phyloP scores from a whole-genome alignment of 805 yeast species.

The Spathaspora hagerdaliae region DNA sequence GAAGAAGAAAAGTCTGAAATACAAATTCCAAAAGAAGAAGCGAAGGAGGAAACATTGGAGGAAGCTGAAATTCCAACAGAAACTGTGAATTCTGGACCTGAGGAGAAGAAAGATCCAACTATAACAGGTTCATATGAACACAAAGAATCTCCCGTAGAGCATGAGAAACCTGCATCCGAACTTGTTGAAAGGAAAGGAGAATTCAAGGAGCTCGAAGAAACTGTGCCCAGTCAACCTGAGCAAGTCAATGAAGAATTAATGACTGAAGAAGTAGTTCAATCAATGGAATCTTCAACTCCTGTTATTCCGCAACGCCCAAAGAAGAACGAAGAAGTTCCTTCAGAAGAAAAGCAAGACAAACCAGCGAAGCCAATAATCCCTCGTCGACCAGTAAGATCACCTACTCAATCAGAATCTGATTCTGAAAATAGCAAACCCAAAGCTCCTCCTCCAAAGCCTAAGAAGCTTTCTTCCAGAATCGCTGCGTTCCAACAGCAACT shows the following conservation, averaged over 20 bases:
- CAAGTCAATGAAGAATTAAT: neutral
- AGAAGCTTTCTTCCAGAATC: slow-evolving; percentile 72
- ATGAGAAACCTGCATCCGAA: neutral
- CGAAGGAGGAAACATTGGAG: neutral
- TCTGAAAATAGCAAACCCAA: slow-evolving; percentile 12
- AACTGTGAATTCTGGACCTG: neutral
- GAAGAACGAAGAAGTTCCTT: neutral
- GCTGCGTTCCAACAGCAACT: slow-evolving; percentile 74
- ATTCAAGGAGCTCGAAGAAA: too few species aligned
- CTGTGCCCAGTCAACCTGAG: neutral
- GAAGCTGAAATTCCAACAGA: neutral
- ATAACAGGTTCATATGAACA: neutral
- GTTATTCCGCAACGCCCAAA: neutral
- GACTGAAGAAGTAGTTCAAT: neutral
- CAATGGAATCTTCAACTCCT: neutral
- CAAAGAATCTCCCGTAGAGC: neutral
- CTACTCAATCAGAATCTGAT: neutral
- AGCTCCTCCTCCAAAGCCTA: slow-evolving; percentile 65
- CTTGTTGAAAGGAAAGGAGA: too few species aligned
- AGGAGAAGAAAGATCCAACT: neutral
- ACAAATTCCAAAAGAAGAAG: neutral
- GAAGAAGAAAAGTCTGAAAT: neutral
- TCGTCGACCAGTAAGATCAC: neutral
- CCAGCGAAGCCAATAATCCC: neutral
- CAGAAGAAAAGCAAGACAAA: neutral